These are phyloP conservation scores for Tylopilus vinaceipallidus DNA, from an alignment of 768 basidiomycete species.

Conservation along the genomic window DNA sequence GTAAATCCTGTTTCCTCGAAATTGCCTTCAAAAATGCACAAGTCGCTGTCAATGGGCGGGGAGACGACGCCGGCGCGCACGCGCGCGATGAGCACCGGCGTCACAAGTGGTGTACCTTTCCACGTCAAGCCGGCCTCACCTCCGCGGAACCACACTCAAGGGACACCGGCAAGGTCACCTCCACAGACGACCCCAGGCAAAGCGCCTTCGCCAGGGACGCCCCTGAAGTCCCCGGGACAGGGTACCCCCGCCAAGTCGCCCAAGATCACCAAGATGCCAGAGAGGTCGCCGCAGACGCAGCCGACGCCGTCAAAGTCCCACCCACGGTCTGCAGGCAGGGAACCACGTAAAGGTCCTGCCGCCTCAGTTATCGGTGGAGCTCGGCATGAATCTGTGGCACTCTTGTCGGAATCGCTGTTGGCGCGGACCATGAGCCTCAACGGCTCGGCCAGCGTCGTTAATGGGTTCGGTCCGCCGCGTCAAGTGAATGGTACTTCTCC, in stretches of 20 bases:
- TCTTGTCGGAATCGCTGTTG: constrained; percentile 18
- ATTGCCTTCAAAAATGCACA: constrained; percentile 31
- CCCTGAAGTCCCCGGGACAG: constrained; percentile 22
- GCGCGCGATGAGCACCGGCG: constrained; percentile 20
- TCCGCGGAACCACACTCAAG: constrained; percentile 12
- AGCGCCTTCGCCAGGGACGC: constrained; percentile 14
- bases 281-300: constrained; percentile 18
- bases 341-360: constrained; percentile 19
- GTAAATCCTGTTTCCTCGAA: constrained; percentile 42
- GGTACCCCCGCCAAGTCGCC: constrained; percentile 26
- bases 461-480: constrained; percentile 20
- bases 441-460: constrained; percentile 18
- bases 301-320: constrained; percentile 20
- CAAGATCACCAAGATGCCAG: constrained; percentile 20
- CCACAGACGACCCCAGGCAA: constrained; percentile 21
- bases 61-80: constrained; percentile 10
- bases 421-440: constrained; percentile 11
- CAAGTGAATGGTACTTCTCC: constrained; percentile 24
- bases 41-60: constrained; percentile 27
- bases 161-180: constrained; percentile 13
- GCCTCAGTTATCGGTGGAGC: constrained; percentile 17
- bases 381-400: constrained; percentile 15
- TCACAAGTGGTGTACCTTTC: constrained; percentile 1
- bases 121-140: constrained; percentile 16
- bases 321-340: constrained; percentile 16